phyloP scores from a whole-genome alignment of 768 basidiomycete genomes.

The Mycena leptocephala region DNA sequence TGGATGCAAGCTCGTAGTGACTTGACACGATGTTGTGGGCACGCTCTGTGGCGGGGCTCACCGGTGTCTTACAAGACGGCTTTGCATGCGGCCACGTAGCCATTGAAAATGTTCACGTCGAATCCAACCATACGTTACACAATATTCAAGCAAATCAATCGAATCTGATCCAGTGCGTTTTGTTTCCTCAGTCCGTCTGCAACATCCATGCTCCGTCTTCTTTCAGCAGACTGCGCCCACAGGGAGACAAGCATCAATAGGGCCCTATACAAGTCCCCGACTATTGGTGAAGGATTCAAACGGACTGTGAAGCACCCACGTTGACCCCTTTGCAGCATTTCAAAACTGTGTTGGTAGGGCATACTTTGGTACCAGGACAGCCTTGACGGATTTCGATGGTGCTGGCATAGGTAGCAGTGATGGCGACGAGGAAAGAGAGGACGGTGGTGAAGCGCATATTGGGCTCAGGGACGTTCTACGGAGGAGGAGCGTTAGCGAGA shows the following conservation, averaged over 20 bases:
- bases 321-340: conserved; percentile 18
- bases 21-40: too few species aligned
- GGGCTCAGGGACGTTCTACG: conserved; percentile 11
- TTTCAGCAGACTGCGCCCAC: conserved; percentile 13
- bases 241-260: conserved; percentile 14
- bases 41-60: too few species aligned
- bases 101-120: conserved; percentile 13
- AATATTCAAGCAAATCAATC: conserved; percentile 2
- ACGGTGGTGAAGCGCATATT: conserved; percentile 18
- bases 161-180: conserved; percentile 1
- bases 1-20: too few species aligned
- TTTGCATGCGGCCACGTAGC: conserved; percentile 4
- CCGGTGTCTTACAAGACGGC: conserved; percentile 3
- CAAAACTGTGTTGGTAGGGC: conserved; percentile 9
- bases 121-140: conserved; percentile 11
- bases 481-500: conserved; percentile 10
- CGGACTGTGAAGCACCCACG: neutral
- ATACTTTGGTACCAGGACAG: conserved; percentile 19
- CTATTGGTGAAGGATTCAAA: conserved; percentile 3
- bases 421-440: neutral
- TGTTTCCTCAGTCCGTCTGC: conserved; percentile 11
- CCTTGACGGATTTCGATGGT: conserved; percentile 20
- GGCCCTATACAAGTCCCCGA: conserved; percentile 11
- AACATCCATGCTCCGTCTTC: neutral
- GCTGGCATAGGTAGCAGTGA: conserved; percentile 10